Evolutionary conservation across 768 basidiomycete species (phyloP).

Genomic region (Boletus barrowsii): DNA sequence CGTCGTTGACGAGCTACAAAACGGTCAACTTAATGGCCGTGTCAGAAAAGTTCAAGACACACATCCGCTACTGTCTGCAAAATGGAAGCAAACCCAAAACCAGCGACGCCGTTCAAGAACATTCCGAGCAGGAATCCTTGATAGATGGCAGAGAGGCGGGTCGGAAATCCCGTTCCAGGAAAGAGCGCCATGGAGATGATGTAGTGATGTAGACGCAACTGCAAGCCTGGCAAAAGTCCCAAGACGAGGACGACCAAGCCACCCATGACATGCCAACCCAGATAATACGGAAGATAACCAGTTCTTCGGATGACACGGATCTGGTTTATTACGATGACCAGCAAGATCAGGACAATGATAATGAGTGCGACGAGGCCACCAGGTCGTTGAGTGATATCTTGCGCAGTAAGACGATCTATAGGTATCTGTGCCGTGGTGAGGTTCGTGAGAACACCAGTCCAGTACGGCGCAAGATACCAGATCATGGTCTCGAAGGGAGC

Average conservation of each 20-base stretch:
- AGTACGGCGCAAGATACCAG: constrained; percentile 74
- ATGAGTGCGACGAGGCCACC: constrained; percentile 69
- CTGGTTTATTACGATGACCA: constrained; percentile 67
- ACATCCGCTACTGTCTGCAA: constrained; percentile 73
- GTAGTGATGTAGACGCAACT: constrained; percentile 80
- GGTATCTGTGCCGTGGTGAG: constrained; percentile 70
- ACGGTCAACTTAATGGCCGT: not conserved
- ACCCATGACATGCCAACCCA: constrained; percentile 68
- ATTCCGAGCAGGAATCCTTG: constrained; percentile 82
- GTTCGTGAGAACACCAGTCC: constrained; percentile 76
- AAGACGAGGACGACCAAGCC: constrained; percentile 66
- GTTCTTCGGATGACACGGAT: constrained; percentile 80
- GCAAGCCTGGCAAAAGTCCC: constrained; percentile 63
- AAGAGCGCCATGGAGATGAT: constrained; percentile 71
- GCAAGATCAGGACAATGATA: constrained; percentile 61
- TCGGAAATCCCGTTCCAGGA: constrained; percentile 79
- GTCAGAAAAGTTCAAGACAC: constrained; percentile 19
- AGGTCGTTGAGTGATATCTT: constrained; percentile 60
- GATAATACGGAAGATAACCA: constrained; percentile 76
- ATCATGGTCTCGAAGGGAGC: constrained; percentile 71
- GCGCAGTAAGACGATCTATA: constrained; percentile 68
- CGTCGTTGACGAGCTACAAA: constrained; percentile 68
- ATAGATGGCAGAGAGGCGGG: constrained; percentile 72
- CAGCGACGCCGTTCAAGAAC: constrained; percentile 76
- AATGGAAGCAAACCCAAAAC: constrained; percentile 78